Percentiles rank a stretch among this genome's conserved stretches.
These are phyloP conservation scores for Isatis lusitanica DNA, from an alignment of 441 rosid species.

Conservation along the genomic window DNA sequence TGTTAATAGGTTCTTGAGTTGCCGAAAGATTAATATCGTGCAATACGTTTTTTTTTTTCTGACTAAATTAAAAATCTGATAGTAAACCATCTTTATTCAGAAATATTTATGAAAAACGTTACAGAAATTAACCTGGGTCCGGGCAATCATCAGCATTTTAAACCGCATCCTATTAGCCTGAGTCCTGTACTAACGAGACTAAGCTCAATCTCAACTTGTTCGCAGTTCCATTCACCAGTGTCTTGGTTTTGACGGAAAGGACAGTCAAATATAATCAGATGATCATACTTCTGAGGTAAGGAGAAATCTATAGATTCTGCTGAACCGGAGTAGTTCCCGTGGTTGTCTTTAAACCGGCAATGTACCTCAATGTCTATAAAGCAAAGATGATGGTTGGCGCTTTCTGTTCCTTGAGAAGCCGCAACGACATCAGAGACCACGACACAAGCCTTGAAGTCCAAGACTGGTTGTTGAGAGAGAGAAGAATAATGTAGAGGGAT, in stretches of 20 bases:
- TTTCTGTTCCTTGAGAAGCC: neutral
- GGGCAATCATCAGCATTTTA: neutral
- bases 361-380: conserved; percentile 24
- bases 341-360: conserved; percentile 16
- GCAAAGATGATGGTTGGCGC: neutral
- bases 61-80: neutral
- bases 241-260: neutral
- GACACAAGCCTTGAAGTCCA: conserved; percentile 25
- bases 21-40: neutral
- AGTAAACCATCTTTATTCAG: neutral
- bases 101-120: neutral
- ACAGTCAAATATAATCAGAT: conserved; percentile 21
- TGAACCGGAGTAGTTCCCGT: conserved; percentile 16
- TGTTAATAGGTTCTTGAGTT: neutral
- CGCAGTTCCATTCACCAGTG: neutral
- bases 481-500: neutral
- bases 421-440: conserved; percentile 9
- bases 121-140: neutral
- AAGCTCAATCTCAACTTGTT: conserved; percentile 20
- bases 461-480: neutral
- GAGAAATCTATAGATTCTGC: neutral
- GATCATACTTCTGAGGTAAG: conserved; percentile 14
- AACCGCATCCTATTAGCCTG: conserved; percentile 11
- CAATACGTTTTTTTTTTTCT: neutral
- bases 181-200: neutral